Base-by-base conservation (phyloP, 75 land plant genomes). In the Cunninghamia lanceolata region DNA sequence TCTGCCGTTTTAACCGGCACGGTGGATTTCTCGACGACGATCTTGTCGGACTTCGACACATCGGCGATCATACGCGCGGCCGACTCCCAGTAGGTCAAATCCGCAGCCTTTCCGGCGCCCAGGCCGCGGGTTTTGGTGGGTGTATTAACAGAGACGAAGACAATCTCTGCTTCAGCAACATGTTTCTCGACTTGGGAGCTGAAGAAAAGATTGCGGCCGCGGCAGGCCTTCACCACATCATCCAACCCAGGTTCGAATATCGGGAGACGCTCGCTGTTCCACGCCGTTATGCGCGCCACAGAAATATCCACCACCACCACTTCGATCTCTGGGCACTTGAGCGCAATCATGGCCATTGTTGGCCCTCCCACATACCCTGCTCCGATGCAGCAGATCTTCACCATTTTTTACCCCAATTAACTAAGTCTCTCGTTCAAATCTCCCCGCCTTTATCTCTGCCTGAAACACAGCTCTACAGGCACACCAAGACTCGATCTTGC, bases 301-400 rank as follows among this genome's bases (percentile, higher is more conserved):
- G 92, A 87, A 17, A 95, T 95, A 84, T 96, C 98, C 54, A 96
- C 98, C 54, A 96, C 98, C 53, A 88, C 95, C 70, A 96, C 98
- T 83, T 95, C 91, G 85, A 96, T 91, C 59, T 88, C 82, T 10
- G 98, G 95, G 91, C 98, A 96, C 75, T 96, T 96, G 1, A 91
- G 86, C 38, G 98, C 98, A 82, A 96, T 96, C 81, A 96, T 91
- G 19, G 98, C 98, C 98, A 96, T 96, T 25, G 98, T 96, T 28
- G 98, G 98, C 28, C 98, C 98, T 2, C 98, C 98, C 47, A 96
- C 98, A 84, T 96, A 96, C 8, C 97, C 97, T 39, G 97, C 97
- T 16, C 96, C 97, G 17, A 93, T 84, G 88, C 94, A 93, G 91
- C 94, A 93, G 87, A 93, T 93, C 92, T 93, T 93, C 89, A 93